Evolutionary conservation across 345 rosid genomes (phyloP).

Genomic region (Eucalyptus coolabah): DNA sequence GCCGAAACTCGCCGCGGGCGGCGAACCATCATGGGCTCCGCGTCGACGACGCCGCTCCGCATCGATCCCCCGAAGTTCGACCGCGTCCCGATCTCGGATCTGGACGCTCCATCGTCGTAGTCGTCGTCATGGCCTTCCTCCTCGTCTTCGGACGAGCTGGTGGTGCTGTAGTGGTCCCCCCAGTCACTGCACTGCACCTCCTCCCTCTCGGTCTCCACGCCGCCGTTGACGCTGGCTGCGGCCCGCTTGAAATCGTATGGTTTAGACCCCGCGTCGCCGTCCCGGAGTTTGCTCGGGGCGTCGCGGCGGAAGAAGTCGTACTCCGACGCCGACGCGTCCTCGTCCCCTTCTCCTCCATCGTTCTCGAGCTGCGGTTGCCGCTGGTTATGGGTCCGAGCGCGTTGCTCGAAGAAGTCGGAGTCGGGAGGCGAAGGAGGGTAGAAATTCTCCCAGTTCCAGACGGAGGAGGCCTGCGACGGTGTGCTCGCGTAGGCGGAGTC

Average conservation of each 20-base stretch:
- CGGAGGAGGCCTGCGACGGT: conserved; percentile 87
- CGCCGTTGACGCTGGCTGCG: conserved; percentile 1
- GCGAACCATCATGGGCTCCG: background rate
- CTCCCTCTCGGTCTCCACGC: conserved; percentile 67
- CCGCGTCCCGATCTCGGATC: conserved; percentile 64
- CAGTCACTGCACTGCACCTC: conserved; percentile 98
- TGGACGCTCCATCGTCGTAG: conserved; percentile 35
- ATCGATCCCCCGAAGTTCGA: conserved; percentile 26
- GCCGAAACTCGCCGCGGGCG: conserved; percentile 4
- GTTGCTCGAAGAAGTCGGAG: conserved; percentile 63
- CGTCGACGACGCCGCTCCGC: background rate
- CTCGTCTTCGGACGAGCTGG: conserved; percentile 41
- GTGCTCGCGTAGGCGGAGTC: conserved; percentile 58
- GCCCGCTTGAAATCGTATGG: background rate
- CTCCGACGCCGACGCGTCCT: conserved; percentile 29
- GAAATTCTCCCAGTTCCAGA: conserved; percentile 97
- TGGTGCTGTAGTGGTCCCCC: conserved; percentile 69
- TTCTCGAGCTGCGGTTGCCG: conserved; percentile 5
- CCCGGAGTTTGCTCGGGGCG: background rate
- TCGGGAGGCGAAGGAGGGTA: conserved; percentile 94
- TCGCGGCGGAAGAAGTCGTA: conserved; percentile 37
- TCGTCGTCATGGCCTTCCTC: conserved; percentile 7
- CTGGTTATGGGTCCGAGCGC: conserved; percentile 9
- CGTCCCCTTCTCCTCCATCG: background rate
- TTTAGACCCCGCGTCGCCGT: background rate